Base-by-base conservation (phyloP, 1,284 basidiomycete species). In the Grifola frondosa region DNA sequence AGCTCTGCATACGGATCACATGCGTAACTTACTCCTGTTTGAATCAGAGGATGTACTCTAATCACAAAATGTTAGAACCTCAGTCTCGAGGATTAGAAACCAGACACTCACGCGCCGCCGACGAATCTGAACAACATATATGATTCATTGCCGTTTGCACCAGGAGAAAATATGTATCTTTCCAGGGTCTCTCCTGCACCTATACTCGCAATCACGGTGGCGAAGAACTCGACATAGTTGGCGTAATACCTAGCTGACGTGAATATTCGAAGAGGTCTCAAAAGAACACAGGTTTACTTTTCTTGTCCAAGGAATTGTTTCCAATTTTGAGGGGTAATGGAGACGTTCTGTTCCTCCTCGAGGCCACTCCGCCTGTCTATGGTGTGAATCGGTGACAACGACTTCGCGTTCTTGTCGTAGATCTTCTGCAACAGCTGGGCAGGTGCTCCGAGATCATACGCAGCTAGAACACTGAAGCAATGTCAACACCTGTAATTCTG, bases 401-500 rank as follows among this genome's bases (percentile, higher is more conserved):
- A 52, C 23, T 58, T 52, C 0, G 60, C 59, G 37, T 77, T 72
- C 2, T 60, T 51, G 15, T 77, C 71, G 49, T 77, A 80, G 25
- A 80, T 78, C 28, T 74, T 70, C 48, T 77, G 67, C 29, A 87
- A 50, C 10, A 81, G 65, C 13, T 68, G 63, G 0, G 75, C 56
- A 1, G 78, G 56, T 0, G 81, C 81, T 1, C 83, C 84, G 16
- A 87, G 62, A 46, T 85, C 78, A 52, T 85, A 87, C 3, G 80
- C 77, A 2, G 83, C 80, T 0, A 87, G 63, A 19, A 21, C 28
- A 28, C 26, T 24, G 54, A 4, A 43, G 25, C 30, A 13, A 21
- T 12, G 25, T 25, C 24, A 17, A 35, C 20, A 28, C 23, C 3
- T 21, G 2, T 16, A 16, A 16, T n/a, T n/a, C n/a, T n/a, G n/a